These are phyloP conservation scores for Mortierella sp. DNA, from an alignment of 371 early-diverging fungal species.

Conservation along the genomic window DNA sequence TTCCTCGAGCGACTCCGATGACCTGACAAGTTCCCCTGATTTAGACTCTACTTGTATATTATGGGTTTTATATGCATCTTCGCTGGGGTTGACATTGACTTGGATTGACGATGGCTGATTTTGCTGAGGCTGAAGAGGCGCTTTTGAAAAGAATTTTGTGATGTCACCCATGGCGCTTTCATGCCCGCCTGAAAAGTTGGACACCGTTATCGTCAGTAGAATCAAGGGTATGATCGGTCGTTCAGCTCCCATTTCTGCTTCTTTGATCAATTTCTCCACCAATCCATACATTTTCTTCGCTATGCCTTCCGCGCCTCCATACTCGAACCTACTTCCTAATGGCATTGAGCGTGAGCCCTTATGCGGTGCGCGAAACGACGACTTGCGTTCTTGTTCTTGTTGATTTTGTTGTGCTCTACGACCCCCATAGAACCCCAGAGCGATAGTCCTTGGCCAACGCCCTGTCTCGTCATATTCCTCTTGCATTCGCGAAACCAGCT, in stretches of 20 bases:
- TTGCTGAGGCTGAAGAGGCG: conserved; percentile 12
- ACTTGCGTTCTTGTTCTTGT: conserved; percentile 15
- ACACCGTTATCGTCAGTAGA: conserved; percentile 25
- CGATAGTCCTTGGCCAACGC: conserved; percentile 51
- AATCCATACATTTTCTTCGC: conserved; percentile 35
- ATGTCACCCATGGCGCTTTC: conserved; percentile 35
- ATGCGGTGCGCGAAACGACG: conserved; percentile 31
- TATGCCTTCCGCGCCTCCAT: conserved; percentile 51
- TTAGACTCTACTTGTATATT: not conserved
- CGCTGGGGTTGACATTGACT: not conserved
- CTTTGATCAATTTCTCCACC: conserved; percentile 41
- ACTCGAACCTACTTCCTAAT: conserved; percentile 39
- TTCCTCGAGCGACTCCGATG: not conserved
- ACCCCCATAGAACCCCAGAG: conserved; percentile 51
- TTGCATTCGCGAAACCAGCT: conserved; percentile 59
- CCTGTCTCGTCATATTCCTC: conserved; percentile 48
- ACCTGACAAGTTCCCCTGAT: not conserved
- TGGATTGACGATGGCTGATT: not conserved
- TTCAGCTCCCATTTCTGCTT: conserved; percentile 28
- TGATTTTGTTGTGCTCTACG: conserved; percentile 10
- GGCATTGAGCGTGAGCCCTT: conserved; percentile 48
- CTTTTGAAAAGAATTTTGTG: conserved; percentile 52
- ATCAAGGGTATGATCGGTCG: conserved; percentile 40
- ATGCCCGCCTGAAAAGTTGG: conserved; percentile 46
- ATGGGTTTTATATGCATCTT: not conserved